Evolutionary conservation across 352 stramenopile species (phyloP), one percentile per base, ranked within the genome.

Genomic region (Phytophthora foliorum): DNA sequence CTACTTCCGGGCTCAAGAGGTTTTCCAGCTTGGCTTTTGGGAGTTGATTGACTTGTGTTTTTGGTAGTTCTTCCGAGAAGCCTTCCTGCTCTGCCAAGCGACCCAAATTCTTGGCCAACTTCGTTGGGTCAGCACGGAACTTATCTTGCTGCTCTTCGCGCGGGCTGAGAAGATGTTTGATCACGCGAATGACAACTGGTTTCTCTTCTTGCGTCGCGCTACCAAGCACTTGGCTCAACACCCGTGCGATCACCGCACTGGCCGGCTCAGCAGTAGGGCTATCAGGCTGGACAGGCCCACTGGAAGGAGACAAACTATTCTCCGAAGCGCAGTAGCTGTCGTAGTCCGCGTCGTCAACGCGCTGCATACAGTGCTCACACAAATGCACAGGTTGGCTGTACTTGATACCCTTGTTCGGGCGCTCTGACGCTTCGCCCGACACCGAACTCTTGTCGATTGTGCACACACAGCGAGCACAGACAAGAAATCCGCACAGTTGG

Each of bases 331-430:
- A 63, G 22, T 84, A 45, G 34, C 75, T 74, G 41, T 86, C 69
- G 57, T 89, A 92, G 57, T 89, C 76, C 16, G 80, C 78, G 6
- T 75, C 66, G 48, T 89, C 72, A 17, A 92, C 76, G 22, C 81
- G 81, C 19, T 80, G 67, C 56, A 86, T 72, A 53, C 84, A 92
- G 53, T 75, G 73, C 49, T 77, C 62, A 32, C 84, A 92, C 14
- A 92, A 71, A n/a, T 80, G 72, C 16, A 88, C 69, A 16, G 51
- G 57, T 36, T 75, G 71, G 31, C 53, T 74, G 38, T 67, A 74
- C 39, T 68, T 75, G 19, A 65, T 58, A 13, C 61, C 49, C 6
- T 59, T 64, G 48, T 41, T 67, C 6, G 52, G 57, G 24, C 25
- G 6, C 13, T 64, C 61, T 1, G 46, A 57, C 32, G 21, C 19